phyloP scores from a whole-genome alignment of 345 rosid species.

The Brassica nigra region DNA sequence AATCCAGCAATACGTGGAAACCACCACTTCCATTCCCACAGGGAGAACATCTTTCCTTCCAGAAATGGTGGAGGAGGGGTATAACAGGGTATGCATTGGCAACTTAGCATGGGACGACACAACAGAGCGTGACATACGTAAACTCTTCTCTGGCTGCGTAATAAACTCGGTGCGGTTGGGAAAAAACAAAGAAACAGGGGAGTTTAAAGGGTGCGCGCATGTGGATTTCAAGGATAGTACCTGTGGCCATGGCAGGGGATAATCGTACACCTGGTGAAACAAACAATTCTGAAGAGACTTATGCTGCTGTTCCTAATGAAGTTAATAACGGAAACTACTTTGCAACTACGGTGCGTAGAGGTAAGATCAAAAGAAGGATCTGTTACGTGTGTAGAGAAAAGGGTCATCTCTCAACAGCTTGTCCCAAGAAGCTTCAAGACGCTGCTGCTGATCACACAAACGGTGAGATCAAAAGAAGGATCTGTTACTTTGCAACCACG shows the following conservation, averaged over 20 bases:
- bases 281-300: slow-evolving; percentile 21
- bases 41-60: slow-evolving; percentile 48
- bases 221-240: slow-evolving; percentile 71
- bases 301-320: slow-evolving; percentile 11
- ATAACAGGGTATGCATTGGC: slow-evolving; percentile 80
- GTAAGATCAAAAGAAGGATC: slow-evolving; percentile 71
- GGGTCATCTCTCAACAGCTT: slow-evolving; percentile 75
- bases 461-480: too few species aligned
- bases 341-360: slow-evolving; percentile 27
- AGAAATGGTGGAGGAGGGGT: slow-evolving; percentile 62
- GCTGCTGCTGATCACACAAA: slow-evolving; percentile 25
- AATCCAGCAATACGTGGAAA: slow-evolving; percentile 66
- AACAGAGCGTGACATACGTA: slow-evolving; percentile 66
- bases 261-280: slow-evolving; percentile 22
- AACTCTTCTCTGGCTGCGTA: slow-evolving; percentile 71
- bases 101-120: slow-evolving; percentile 92
- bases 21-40: slow-evolving; percentile 38
- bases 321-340: slow-evolving; percentile 27
- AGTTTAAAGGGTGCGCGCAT: slow-evolving; percentile 82
- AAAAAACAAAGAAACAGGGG: slow-evolving; percentile 74
- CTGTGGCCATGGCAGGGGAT: slow-evolving; percentile 59
- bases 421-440: slow-evolving; percentile 54
- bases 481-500: slow-evolving; percentile 18
- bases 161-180: slow-evolving; percentile 71
- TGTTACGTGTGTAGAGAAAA: slow-evolving; percentile 82